Evolutionary conservation across 768 basidiomycete species (phyloP), one percentile per base, ranked within the genome.

Genomic region (Coprinopsis sp.): DNA sequence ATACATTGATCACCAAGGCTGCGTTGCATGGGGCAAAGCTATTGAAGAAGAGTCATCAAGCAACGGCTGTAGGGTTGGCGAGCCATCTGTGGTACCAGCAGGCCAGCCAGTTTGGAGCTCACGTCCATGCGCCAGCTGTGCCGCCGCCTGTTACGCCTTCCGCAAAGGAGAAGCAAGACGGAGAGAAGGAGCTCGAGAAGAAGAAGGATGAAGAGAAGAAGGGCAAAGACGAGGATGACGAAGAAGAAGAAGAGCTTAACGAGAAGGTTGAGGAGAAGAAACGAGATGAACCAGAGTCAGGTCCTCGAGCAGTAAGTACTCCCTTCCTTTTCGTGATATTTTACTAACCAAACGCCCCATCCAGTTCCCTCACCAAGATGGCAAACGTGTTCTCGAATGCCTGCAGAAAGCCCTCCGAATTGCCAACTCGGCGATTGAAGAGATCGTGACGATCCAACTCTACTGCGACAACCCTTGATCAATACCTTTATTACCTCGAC

Each of bases 61-160:
- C 94, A 11, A 90, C 84, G 7, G 96, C 95, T 4, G 96, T 98
- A 18, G 83, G 88, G 39, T 73, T 92, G 24, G 96, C 96, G 6
- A 96, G 93, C 62, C 96, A 99, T 67, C 68, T 99, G 55, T 99
- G 95, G 95, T 99, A 94, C 94, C 96, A 98, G 62, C 87, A 87
- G 33, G 45, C 27, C 24, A 22, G 8, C 16, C 37, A 27, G 37
- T 40, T 39, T 47, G 37, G 46, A n/a, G 33, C 49, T 33, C n/a
- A n/a, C n/a, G n/a, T n/a, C n/a, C n/a, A n/a, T n/a, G n/a, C n/a
- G n/a, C 19, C 30, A n/a, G 13, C 24, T 33, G 37, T 30, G 13
- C 36, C 24, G 16, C 18, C 18, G 12, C 6, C 21, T 11, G 5
- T 38, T 18, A 21, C 44, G 7, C 61, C 65, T 0, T 61, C 64